Base-by-base conservation (phyloP, 805 yeast genomes). In the Kodamaea hsintzibuensis region DNA sequence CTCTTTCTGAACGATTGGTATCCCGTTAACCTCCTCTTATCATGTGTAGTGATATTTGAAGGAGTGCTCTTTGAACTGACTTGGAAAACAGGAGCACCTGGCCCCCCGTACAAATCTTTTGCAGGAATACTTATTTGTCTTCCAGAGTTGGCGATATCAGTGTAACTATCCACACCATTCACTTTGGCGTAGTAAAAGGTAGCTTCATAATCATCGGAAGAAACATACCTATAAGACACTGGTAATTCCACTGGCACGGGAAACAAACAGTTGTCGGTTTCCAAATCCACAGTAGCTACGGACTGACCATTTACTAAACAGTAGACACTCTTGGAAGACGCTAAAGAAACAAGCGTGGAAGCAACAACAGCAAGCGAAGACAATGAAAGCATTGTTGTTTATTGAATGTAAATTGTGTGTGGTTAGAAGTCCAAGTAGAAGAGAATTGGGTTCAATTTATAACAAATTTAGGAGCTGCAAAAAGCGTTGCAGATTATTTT, bases 261-360 rank as follows among this genome's bases (percentile, higher is more conserved):
- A 70, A 74, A 73, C 46, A 72, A 68, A 65, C 79, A 74, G 7
- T 53, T 53, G 55, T 77, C 79, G 43, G 78, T 68, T 53, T 68
- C 78, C 58, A 67, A 67, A 63, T 72, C 77, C 38, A 74, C 79
- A 42, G 65, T 64, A 19, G 73, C 71, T 42, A 64, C 67, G 40
- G 62, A 52, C 30, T 37, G 62, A 57, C 77, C 78, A 57, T 69
- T 60, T 43, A 72, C 72, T 43, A 65, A 58, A 64, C 79, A 74
- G 37, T 68, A 74, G 44, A 73, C 79, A 53, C 71, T 64, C 42
- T 56, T 42, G 39, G 78, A 76, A 42, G 62, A 45, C 33, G 70
- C 63, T 9, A 63, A 57, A n/a, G 69, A 60, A 38, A 57, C 50
- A 27, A 61, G 39, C 22, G 68, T 40, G 42, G 65, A 62, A 42